Conservation (phyloP, 2,329 filamentous ascomycete genomes). For the Ambrosiella xylebori region DNA sequence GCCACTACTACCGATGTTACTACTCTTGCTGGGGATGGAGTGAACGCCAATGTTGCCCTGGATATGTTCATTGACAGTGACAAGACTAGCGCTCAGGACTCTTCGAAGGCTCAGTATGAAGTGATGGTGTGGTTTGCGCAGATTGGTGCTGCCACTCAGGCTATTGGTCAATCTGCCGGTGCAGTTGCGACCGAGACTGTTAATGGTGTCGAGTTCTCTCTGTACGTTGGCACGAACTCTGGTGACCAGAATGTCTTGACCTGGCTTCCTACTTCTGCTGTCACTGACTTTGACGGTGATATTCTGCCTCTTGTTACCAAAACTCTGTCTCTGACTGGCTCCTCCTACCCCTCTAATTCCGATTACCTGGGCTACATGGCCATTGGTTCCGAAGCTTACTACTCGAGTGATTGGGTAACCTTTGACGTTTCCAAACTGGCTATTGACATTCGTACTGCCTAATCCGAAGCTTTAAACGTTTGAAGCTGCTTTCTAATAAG, state of each 20-base stretch:
- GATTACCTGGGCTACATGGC: slow-evolving; percentile 35
- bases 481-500: background rate
- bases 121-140: slow-evolving; percentile 40
- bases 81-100: slow-evolving; percentile 23
- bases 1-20: slow-evolving; percentile 21
- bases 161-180: slow-evolving; percentile 26
- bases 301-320: slow-evolving; percentile 27
- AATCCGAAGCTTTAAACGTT: background rate
- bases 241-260: slow-evolving; percentile 30
- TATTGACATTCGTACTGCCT: slow-evolving; percentile 21
- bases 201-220: slow-evolving; percentile 25
- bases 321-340: slow-evolving; percentile 18
- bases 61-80: slow-evolving; percentile 40
- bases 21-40: slow-evolving; percentile 19
- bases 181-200: slow-evolving; percentile 21
- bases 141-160: slow-evolving; percentile 29
- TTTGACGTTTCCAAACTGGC: slow-evolving; percentile 27
- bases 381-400: slow-evolving; percentile 35
- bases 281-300: slow-evolving; percentile 29
- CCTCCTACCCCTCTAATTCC: slow-evolving; percentile 22
- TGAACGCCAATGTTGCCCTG: slow-evolving; percentile 39
- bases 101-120: slow-evolving; percentile 29
- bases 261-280: slow-evolving; percentile 25
- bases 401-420: slow-evolving; percentile 27
- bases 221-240: slow-evolving; percentile 26